phyloP scores from a whole-genome alignment of 2,329 filamentous ascomycete species.

The Sclerotinia subarctica region DNA sequence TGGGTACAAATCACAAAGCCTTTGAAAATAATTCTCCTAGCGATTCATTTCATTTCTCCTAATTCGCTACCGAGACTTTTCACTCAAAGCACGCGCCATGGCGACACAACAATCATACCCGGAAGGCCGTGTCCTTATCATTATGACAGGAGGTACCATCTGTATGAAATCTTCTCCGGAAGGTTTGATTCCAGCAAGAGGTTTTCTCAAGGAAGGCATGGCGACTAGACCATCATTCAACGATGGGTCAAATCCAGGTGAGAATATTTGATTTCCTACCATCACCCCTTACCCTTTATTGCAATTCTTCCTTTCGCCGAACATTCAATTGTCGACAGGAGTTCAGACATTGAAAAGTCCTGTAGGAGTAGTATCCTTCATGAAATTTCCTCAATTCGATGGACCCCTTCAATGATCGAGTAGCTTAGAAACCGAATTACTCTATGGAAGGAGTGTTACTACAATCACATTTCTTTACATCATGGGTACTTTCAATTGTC shows the following conservation, averaged over 20 bases:
- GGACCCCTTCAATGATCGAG: too few species aligned
- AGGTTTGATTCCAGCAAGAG: conserved; percentile 57
- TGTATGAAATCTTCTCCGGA: conserved; percentile 67
- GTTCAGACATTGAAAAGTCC: too few species aligned
- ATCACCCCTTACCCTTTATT: too few species aligned
- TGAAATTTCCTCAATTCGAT: too few species aligned
- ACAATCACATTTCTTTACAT: too few species aligned
- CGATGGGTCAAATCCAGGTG: conserved; percentile 55
- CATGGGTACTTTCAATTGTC: too few species aligned
- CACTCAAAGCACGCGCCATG: conserved; percentile 4
- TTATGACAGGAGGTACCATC: conserved; percentile 67
- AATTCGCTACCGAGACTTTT: not conserved
- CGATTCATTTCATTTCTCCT: conserved; percentile 14
- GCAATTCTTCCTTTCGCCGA: too few species aligned
- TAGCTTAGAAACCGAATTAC: too few species aligned
- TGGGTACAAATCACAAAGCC: not conserved
- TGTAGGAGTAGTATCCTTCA: too few species aligned
- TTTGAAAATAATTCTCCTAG: not conserved
- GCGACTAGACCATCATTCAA: conserved; percentile 66
- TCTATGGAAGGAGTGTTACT: too few species aligned
- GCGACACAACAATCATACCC: conserved; percentile 38
- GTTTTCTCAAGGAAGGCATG: conserved; percentile 64
- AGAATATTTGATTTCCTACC: conserved; percentile 16
- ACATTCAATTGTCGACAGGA: too few species aligned
- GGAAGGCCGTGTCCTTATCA: conserved; percentile 60